Evolutionary conservation across 1,284 basidiomycete genomes (phyloP), one percentile per base, ranked within the genome.

Genomic region (Ustilago xerochloae): DNA sequence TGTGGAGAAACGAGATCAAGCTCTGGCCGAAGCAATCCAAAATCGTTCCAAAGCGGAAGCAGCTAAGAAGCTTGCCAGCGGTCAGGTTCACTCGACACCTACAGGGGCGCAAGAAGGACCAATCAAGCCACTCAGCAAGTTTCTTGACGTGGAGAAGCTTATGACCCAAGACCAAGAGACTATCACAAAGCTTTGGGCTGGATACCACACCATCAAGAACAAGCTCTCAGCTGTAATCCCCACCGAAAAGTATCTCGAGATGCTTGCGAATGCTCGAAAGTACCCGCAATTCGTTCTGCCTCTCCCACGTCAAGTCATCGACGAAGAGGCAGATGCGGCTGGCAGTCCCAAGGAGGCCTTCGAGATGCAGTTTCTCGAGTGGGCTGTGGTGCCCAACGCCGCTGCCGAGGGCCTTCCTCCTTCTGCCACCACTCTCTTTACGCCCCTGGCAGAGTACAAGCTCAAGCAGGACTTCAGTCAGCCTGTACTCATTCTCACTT

Each of bases 391-490:
- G 8, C 78, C 80, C 15, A 48, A 59, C 51, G 15, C 63, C 8
- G 39, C 60, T 30, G 45, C 33, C 9, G 33, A 45, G 18, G 51
- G 51, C 13, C 48, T 57, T 20, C 66, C 63, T n/a, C 70, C 72
- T 8, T 47, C 67, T 2, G 72, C 75, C 1, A 67, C 71, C 10
- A 81, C 93, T 0, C 88, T 99, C 53, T 97, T 97, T 86, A 96
- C 96, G 0, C 92, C 96, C 4, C 87, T 98, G 51, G 91, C 93
- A 76, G 96, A 98, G 86, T 99, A 94, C 89, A 97, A 98, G 86
- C 87, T 90, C 61, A 90, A 92, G 30, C 89, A 89, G 68, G 89
- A 91, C 46, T 98, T 92, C 85, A 93, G 96, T 3, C 94, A 94
- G 35, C 95, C 96, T 0, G 91, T 93, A 80, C 88, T 99, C 26